Base-by-base conservation (phyloP, 352 stramenopile species). In the Phytophthora sp. region DNA sequence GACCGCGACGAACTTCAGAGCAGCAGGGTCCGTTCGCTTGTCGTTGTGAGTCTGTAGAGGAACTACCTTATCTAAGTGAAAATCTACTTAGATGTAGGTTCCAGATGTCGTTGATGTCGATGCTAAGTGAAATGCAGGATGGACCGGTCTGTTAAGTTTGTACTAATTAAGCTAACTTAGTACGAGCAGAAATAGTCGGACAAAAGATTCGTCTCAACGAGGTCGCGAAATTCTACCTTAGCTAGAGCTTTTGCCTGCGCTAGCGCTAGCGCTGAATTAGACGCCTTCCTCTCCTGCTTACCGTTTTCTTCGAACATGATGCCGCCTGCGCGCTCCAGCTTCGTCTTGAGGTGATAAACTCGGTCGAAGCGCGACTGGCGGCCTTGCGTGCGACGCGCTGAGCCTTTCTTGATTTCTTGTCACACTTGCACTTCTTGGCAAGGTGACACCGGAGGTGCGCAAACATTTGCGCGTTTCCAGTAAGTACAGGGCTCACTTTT, bases 1-100 rank as follows among this genome's bases (percentile, higher is more conserved):
- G n/a, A n/a, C n/a, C n/a, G 66, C 63, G 38, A 46, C 62, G 62
- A 64, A 65, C 54, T 69, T 69, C 9, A 69, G 47, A 30, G 62
- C 53, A 4, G 62, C 62, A 15, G 51, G 26, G 11, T 44, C 60
- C n/a, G n/a, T n/a, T n/a, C n/a, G n/a, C n/a, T n/a, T n/a, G n/a
- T n/a, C n/a, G n/a, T n/a, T n/a, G n/a, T n/a, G n/a, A n/a, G n/a
- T n/a, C n/a, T n/a, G n/a, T n/a, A n/a, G n/a, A n/a, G n/a, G n/a
- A n/a, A n/a, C n/a, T n/a, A n/a, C n/a, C n/a, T n/a, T n/a, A n/a
- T n/a, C n/a, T n/a, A n/a, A n/a, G n/a, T n/a, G n/a, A n/a, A n/a
- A n/a, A n/a, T n/a, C n/a, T n/a, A n/a, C n/a, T n/a, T n/a, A n/a
- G n/a, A n/a, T n/a, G n/a, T n/a, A n/a, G n/a, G n/a, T n/a, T n/a